Percentiles rank a stretch among this genome's conserved stretches.
These are phyloP conservation scores for Chrysanthemum makinoi DNA, from an alignment of 129 eudicot genomes.

Conservation along the genomic window DNA sequence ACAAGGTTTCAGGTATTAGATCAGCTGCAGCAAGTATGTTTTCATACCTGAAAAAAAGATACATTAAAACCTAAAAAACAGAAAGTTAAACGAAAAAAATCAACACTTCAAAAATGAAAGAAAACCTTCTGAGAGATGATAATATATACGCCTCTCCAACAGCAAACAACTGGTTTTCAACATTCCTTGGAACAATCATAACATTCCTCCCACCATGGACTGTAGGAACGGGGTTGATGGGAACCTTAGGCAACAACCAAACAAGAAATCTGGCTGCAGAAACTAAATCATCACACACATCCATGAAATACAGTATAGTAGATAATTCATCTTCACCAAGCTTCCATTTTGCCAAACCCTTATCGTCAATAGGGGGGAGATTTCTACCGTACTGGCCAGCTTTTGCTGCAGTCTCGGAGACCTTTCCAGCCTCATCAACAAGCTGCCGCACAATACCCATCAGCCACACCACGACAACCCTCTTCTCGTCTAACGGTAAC, in stretches of 20 bases:
- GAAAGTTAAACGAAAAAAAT: neutral
- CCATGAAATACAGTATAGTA: constrained; percentile 67
- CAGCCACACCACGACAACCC: constrained; percentile 71
- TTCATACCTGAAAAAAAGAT: constrained; percentile 66
- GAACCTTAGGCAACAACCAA: constrained; percentile 84
- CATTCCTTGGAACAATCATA: constrained; percentile 55
- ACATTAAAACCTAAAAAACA: constrained; percentile 6
- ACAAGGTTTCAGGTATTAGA: constrained; percentile 87
- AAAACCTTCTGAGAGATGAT: constrained; percentile 78
- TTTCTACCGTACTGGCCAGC: constrained; percentile 51
- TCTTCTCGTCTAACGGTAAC: constrained; percentile 61
- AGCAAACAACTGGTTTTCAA: constrained; percentile 61
- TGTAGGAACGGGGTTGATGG: constrained; percentile 39
- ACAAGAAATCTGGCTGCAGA: constrained; percentile 70
- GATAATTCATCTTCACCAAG: constrained; percentile 94
- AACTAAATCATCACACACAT: constrained; percentile 63
- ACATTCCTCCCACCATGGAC: constrained; percentile 67
- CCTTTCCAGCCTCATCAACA: constrained; percentile 73
- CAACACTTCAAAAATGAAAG: neutral
- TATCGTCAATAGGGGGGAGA: constrained; percentile 55
- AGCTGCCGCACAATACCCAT: constrained; percentile 58
- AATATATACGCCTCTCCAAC: constrained; percentile 71
- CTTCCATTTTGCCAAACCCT: constrained; percentile 61
- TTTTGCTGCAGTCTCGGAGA: constrained; percentile 40
- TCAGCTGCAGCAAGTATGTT: constrained; percentile 78